Conservation (phyloP, 306 rosid species). For the Lupinus albus region DNA sequence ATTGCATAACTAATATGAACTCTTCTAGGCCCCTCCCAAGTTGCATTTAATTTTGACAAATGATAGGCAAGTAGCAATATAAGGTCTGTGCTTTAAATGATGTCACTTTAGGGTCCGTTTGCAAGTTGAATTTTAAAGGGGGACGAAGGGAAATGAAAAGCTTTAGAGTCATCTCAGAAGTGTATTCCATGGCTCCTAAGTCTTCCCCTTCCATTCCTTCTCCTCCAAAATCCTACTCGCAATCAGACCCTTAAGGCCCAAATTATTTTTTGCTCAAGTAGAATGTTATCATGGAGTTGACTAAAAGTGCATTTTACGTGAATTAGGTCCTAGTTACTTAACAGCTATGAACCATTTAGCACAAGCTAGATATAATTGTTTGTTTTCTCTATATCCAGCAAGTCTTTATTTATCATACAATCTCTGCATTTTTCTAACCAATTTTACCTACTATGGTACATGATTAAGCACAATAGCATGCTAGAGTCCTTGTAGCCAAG, state of each 20-base stretch:
- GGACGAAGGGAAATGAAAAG: too few species aligned
- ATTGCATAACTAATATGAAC: conserved; percentile 15
- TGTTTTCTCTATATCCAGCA: conserved; percentile 23
- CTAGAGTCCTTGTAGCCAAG: conserved; percentile 13
- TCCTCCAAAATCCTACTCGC: too few species aligned
- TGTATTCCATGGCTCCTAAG: too few species aligned
- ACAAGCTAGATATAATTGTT: conserved; percentile 3
- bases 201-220: too few species aligned
- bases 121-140: too few species aligned
- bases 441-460: conserved; percentile 8
- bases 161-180: too few species aligned
- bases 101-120: background rate
- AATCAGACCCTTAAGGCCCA: too few species aligned
- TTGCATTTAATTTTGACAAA: conserved; percentile 7
- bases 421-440: conserved; percentile 3
- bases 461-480: conserved; percentile 6
- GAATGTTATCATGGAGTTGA: background rate
- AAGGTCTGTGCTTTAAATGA: background rate
- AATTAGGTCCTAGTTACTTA: conserved; percentile 23
- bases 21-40: background rate
- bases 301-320: conserved; percentile 7
- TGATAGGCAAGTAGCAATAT: conserved; percentile 1
- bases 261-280: background rate
- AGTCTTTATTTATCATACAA: conserved; percentile 12
- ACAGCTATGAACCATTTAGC: conserved; percentile 10